These are phyloP conservation scores for Begonia peltatifolia DNA, from an alignment of 306 rosid species.

Conservation along the genomic window DNA sequence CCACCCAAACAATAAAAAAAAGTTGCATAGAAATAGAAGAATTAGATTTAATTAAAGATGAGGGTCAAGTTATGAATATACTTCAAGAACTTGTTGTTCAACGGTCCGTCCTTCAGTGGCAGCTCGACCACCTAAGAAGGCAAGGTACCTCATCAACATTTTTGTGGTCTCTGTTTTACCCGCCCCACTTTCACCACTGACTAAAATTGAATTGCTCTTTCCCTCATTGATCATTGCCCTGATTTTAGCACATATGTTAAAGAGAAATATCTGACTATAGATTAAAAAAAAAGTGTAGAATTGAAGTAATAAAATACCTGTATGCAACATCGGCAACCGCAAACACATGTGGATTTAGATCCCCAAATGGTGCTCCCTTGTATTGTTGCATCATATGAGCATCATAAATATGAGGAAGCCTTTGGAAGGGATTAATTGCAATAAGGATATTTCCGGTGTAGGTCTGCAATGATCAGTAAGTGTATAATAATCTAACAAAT, in stretches of 20 bases:
- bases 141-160: constrained; percentile 97
- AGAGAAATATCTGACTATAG: constrained; percentile 6
- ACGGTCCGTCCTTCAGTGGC: constrained; percentile 97
- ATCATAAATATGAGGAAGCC: constrained; percentile 82
- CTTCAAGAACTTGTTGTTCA: constrained; percentile 99
- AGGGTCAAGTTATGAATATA: constrained; percentile 21
- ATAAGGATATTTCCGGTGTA: constrained; percentile 95
- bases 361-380: constrained; percentile 97
- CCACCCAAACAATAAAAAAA: too few species aligned
- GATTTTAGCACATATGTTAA: constrained; percentile 15
- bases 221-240: constrained; percentile 90
- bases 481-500: too few species aligned
- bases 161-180: constrained; percentile 99
- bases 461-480: constrained; percentile 47
- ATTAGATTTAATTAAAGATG: not conserved
- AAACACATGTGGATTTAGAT: constrained; percentile 92
- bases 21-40: not conserved
- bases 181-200: constrained; percentile 99
- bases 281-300: too few species aligned
- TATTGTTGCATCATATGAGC: constrained; percentile 97
- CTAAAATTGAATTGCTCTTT: constrained; percentile 93
- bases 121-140: constrained; percentile 85
- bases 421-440: constrained; percentile 98
- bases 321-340: constrained; percentile 98
- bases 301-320: constrained; percentile 34